Conservation (phyloP, 768 basidiomycete genomes). For the Mrakia blollopis region DNA sequence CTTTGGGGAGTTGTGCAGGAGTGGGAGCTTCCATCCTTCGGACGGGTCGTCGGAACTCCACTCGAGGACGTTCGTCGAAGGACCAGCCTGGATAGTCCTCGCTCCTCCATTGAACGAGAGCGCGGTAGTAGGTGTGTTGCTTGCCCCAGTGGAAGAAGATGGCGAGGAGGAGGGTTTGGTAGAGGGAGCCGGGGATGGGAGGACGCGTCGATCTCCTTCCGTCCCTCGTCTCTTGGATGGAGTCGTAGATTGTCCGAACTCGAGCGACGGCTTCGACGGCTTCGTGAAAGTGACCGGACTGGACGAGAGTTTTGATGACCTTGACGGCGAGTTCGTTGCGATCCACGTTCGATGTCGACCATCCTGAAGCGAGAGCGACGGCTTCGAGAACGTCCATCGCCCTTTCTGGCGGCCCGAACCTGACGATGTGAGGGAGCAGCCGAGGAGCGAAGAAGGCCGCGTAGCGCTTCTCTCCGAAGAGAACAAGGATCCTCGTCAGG, state of each 20-base stretch:
- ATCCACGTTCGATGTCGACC: neutral
- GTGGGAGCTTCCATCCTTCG: neutral
- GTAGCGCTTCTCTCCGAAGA: slow-evolving; percentile 26
- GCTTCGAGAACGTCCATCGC: neutral
- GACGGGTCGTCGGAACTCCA: neutral
- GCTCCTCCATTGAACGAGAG: neutral
- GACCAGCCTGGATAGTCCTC: neutral
- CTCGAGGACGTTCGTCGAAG: too few relatives aligned
- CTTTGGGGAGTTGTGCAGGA: neutral
- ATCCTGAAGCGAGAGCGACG: slow-evolving; percentile 15
- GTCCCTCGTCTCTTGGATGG: neutral
- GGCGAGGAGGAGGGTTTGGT: neutral
- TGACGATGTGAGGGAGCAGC: neutral
- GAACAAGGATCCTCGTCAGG: slow-evolving; percentile 16
- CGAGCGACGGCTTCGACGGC: neutral
- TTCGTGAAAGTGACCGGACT: slow-evolving; percentile 9
- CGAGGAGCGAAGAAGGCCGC: slow-evolving; percentile 12
- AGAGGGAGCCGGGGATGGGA: neutral
- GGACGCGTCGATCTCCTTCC: neutral
- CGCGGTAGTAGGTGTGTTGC: neutral
- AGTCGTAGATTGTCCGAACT: neutral
- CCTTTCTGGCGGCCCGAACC: slow-evolving; percentile 11
- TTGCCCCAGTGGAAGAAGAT: neutral
- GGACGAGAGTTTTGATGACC: neutral
- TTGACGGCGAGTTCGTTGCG: neutral